These are phyloP conservation scores for Closterium sp. DNA, from an alignment of 139 green algal species.

Conservation along the genomic window DNA sequence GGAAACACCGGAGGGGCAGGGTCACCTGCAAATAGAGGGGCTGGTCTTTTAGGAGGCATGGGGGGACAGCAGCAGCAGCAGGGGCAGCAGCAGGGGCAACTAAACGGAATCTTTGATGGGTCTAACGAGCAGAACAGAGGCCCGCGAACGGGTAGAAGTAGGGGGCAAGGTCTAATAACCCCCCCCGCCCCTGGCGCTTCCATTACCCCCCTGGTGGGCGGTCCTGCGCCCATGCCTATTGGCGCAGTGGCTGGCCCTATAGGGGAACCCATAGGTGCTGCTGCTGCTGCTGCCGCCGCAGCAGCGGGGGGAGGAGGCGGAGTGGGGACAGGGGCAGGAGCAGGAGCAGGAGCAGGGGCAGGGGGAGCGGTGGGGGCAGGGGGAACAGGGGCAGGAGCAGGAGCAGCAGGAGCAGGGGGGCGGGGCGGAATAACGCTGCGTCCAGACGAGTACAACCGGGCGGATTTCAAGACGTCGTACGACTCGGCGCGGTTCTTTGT, in stretches of 20 bases:
- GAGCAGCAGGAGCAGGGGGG: background rate
- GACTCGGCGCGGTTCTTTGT: conserved; percentile 53
- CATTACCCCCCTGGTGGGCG: no score
- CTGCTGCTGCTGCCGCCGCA: background rate
- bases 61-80: background rate
- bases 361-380: background rate
- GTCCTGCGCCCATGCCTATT: background rate
- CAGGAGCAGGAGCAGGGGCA: background rate
- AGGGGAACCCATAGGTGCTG: background rate
- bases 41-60: background rate
- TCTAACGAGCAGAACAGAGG: background rate
- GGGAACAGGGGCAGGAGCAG: no score
- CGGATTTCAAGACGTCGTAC: conserved; percentile 26
- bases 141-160: background rate
- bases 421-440: background rate
- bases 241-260: background rate
- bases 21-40: background rate
- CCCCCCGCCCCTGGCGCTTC: background rate
- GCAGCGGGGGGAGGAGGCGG: background rate
- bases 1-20: background rate
- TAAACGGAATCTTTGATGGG: background rate
- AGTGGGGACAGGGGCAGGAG: background rate
- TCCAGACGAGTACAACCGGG: background rate
- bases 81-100: background rate
- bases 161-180: background rate